Evolutionary conservation across 352 stramenopile species (phyloP).

Genomic region (Phytopythium cucurbitacearum): DNA sequence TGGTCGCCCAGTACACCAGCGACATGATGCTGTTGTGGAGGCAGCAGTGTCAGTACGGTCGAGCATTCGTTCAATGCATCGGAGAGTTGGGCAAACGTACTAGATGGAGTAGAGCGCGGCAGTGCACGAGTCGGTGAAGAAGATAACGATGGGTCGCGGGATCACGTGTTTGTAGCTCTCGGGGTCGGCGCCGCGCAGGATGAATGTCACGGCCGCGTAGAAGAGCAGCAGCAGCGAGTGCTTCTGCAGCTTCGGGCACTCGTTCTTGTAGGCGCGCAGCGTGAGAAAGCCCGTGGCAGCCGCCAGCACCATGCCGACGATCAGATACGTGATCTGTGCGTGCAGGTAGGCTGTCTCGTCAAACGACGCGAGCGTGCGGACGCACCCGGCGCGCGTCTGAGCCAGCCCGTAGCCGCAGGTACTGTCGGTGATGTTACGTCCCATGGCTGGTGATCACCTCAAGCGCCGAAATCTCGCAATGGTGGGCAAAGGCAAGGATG

Average conservation of each 20-base stretch:
- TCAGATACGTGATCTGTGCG: conserved; percentile 29
- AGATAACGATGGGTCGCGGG: conserved; percentile 27
- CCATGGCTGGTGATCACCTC: neutral
- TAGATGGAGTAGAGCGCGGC: conserved; percentile 40
- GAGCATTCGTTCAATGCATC: neutral
- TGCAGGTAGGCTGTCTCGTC: conserved; percentile 18
- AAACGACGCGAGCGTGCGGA: conserved; percentile 23
- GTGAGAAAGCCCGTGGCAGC: conserved; percentile 24
- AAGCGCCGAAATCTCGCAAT: too few species aligned
- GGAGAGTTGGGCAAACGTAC: conserved; percentile 13
- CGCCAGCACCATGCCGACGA: conserved; percentile 15
- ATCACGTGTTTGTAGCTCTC: conserved; percentile 34
- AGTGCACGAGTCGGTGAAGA: conserved; percentile 36
- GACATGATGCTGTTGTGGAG: conserved; percentile 21
- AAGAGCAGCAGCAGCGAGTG: conserved; percentile 33
- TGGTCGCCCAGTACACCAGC: conserved; percentile 30
- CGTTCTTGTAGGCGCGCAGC: conserved; percentile 20
- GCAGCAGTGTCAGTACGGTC: neutral
- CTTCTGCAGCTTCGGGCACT: conserved; percentile 29
- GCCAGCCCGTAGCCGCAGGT: conserved; percentile 28
- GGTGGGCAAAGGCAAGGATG: too few species aligned
- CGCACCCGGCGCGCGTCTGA: conserved; percentile 18
- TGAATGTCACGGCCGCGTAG: conserved; percentile 31
- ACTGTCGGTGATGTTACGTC: conserved; percentile 19
- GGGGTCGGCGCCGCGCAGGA: conserved; percentile 24